Evolutionary conservation across 2,329 filamentous ascomycete genomes (phyloP).

Genomic region (Madurella mycetomatis): DNA sequence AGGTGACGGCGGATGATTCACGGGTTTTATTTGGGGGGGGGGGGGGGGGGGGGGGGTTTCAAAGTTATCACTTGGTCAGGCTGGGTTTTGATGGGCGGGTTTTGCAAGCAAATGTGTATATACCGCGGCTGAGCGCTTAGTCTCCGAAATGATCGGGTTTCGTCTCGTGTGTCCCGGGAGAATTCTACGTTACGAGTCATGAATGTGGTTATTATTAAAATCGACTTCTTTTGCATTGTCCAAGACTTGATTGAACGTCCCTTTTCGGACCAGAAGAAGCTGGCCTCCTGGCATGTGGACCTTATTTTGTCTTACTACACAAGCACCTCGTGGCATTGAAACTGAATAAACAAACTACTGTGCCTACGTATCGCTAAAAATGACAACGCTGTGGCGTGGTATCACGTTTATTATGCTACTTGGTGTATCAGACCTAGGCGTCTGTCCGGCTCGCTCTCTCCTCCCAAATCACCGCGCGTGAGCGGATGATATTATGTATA

Average conservation of each 20-base stretch:
- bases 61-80: no score
- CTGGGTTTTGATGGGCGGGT: no score
- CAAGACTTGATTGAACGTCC: no score
- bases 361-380: not conserved
- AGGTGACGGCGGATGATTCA: slow-evolving; percentile 17
- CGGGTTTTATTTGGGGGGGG: not conserved
- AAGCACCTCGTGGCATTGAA: not conserved
- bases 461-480: not conserved
- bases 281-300: no score
- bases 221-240: not conserved
- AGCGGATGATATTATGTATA: not conserved
- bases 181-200: slow-evolving; percentile 5
- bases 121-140: not conserved
- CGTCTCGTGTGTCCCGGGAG: not conserved
- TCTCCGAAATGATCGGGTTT: not conserved
- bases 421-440: not conserved
- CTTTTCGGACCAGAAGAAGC: no score
- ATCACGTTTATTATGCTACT: not conserved
- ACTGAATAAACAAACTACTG: not conserved
- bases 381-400: not conserved
- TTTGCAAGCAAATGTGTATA: slow-evolving; percentile 35
- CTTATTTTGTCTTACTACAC: no score
- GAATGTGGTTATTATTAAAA: not conserved
- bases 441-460: not conserved
- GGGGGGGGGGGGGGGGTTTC: not conserved